These are phyloP conservation scores for Arthrobotrys sphaeroides DNA, from an alignment of 2,329 filamentous ascomycete species.

Conservation along the genomic window DNA sequence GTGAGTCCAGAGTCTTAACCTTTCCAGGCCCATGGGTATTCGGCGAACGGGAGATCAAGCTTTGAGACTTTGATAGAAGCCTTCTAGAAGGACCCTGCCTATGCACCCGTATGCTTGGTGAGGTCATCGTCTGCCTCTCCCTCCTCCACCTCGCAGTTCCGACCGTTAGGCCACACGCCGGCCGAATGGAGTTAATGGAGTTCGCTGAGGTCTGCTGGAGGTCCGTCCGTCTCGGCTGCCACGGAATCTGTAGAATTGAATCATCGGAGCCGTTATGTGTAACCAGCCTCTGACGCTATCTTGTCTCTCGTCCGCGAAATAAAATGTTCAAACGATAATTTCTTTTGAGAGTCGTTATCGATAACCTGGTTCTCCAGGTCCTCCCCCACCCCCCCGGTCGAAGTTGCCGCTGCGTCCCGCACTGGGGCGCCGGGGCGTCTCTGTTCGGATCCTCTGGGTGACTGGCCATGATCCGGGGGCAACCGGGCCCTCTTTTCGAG, in stretches of 20 bases:
- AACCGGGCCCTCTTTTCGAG: not conserved
- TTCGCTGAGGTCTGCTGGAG: not conserved
- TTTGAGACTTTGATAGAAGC: constrained; percentile 22
- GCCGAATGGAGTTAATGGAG: not conserved
- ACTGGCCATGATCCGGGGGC: not conserved
- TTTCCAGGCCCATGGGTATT: not conserved
- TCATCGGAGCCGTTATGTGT: constrained; percentile 8
- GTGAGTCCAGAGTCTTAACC: not conserved
- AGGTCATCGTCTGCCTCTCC: constrained; percentile 20
- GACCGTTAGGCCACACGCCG: constrained; percentile 5
- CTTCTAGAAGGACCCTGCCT: constrained; percentile 43
- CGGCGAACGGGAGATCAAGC: constrained; percentile 27
- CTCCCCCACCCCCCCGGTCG: too few species aligned
- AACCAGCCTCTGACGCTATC: constrained; percentile 11
- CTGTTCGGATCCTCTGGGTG: constrained; percentile 5
- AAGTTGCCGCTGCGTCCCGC: not conserved
- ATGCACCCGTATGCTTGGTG: constrained; percentile 27
- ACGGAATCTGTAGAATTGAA: constrained; percentile 3
- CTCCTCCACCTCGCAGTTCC: not conserved
- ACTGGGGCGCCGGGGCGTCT: not conserved
- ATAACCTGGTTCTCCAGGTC: not conserved
- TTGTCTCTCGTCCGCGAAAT: constrained; percentile 12
- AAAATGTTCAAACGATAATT: not conserved
- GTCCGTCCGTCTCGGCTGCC: constrained; percentile 16
- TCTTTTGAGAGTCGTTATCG: not conserved